Base-by-base conservation (phyloP, 805 yeast species). In the Candida pini region DNA sequence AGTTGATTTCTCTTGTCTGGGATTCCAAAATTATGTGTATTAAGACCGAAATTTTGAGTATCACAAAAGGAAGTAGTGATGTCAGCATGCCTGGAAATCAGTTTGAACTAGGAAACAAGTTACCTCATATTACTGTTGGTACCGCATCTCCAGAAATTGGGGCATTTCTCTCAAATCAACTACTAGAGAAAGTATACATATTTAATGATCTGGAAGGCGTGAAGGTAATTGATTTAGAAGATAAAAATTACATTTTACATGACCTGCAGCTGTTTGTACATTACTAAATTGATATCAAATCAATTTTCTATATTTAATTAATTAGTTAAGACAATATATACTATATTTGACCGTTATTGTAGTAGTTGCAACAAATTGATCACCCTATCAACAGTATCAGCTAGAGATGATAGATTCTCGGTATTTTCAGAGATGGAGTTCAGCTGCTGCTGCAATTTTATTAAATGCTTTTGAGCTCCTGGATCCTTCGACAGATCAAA, bases 41-140 rank as follows among this genome's bases (percentile, higher is more conserved):
- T 4, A 53, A 66, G 14, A 84, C 76, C 1, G 62, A 63, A 7
- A 40, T 69, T 3, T 28, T 40, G 17, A 21, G 42, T 6, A 31
- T 52, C 28, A 14, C 17, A 12, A 23, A 41, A 20, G 30, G 23
- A 1, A 30, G 34, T 1, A 44, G 35, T 16, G 38, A 31, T 22
- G 36, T 31, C 8, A 35, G 29, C 9, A 34, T 45, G 20, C 34
- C 18, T 12, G n/a, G 38, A 26, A 36, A 41, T 9, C 23, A 31
- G 10, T 21, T 56, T 4, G 47, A 49, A n/a, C 33, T 58, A 7
- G 64, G 66, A 0, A 73, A 76, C 38, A 53, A 59, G 34, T 54
- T 56, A 39, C 66, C 81, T 0, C 97, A 89, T 53, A 71, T 88
- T 28, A 89, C 97, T 0, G 50, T 86, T 10, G 95, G 89, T 0